Conservation (phyloP, 2,329 filamentous ascomycete species). For the Amphichorda felina region DNA sequence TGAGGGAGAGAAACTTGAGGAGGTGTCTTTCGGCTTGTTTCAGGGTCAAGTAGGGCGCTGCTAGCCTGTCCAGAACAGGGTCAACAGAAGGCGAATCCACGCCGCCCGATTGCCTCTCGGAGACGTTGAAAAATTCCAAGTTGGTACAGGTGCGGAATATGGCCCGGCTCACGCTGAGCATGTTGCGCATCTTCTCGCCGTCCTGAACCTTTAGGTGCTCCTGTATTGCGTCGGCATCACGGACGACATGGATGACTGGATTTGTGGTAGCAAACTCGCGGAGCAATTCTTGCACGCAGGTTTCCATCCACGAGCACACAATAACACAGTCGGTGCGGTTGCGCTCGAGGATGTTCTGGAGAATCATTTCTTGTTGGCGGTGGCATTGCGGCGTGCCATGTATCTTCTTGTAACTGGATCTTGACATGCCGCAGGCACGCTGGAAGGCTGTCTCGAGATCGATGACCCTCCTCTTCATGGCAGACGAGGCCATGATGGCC, state of each 20-base stretch:
- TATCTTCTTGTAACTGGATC: slow-evolving; percentile 49
- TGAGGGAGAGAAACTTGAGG: slow-evolving; percentile 52
- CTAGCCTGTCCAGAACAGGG: slow-evolving; percentile 6
- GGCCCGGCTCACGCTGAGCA: slow-evolving; percentile 43
- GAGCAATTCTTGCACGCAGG: slow-evolving; percentile 46
- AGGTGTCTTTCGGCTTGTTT: slow-evolving; percentile 61
- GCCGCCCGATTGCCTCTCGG: slow-evolving; percentile 33
- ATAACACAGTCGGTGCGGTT: slow-evolving; percentile 53
- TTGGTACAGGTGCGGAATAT: slow-evolving; percentile 58
- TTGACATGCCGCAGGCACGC: slow-evolving; percentile 48
- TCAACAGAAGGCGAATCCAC: slow-evolving; percentile 3
- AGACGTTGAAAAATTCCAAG: slow-evolving; percentile 66
- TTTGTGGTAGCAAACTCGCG: slow-evolving; percentile 50
- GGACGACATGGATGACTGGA: slow-evolving; percentile 58
- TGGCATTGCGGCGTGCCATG: slow-evolving; percentile 53
- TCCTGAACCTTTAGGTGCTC: slow-evolving; percentile 47
- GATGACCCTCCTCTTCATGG: slow-evolving; percentile 55
- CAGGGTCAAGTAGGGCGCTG: slow-evolving; percentile 51
- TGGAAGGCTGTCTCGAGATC: slow-evolving; percentile 60
- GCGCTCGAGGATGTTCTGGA: slow-evolving; percentile 46
- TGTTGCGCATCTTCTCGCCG: slow-evolving; percentile 40
- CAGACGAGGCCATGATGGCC: slow-evolving; percentile 62
- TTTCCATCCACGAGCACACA: slow-evolving; percentile 62
- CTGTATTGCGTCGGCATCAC: slow-evolving; percentile 54
- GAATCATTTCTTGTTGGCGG: slow-evolving; percentile 47